Percentiles rank a stretch among this genome's conserved stretches.
phyloP scores from a whole-genome alignment of 768 basidiomycete genomes.

The Lanmaoa pseudosensibilis region DNA sequence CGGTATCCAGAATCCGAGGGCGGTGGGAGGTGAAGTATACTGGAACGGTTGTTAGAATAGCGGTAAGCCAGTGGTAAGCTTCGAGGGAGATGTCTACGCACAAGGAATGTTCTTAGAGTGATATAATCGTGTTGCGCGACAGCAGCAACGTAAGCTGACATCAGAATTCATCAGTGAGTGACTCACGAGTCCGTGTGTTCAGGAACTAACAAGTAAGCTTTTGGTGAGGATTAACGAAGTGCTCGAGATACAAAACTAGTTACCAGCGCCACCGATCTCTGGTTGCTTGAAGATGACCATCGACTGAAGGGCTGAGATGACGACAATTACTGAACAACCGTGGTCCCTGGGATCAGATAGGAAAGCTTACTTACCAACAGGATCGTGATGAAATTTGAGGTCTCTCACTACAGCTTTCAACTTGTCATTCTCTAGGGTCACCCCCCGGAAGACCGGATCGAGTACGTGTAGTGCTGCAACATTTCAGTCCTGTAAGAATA shows the following conservation, averaged over 20 bases:
- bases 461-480: constrained; percentile 76
- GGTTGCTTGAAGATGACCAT: constrained; percentile 98
- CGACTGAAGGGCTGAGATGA: constrained; percentile 70
- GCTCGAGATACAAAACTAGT: constrained; percentile 10
- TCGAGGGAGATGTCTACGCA: constrained; percentile 32
- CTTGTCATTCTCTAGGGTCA: constrained; percentile 77
- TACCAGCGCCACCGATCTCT: constrained; percentile 89
- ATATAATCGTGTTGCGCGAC: neutral
- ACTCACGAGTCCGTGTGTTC: constrained; percentile 93
- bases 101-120: constrained; percentile 65
- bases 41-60: constrained; percentile 35
- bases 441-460: constrained; percentile 76
- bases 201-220: constrained; percentile 51
- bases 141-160: neutral
- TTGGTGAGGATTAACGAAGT: neutral
- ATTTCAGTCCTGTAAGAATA: constrained; percentile 1
- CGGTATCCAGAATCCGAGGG: constrained; percentile 96
- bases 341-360: neutral
- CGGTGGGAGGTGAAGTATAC: constrained; percentile 90
- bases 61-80: neutral
- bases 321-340: neutral
- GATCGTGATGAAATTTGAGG: constrained; percentile 81
- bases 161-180: neutral
- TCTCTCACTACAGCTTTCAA: constrained; percentile 72
- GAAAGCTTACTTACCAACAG: constrained; percentile 56